Base-by-base conservation (phyloP, 441 rosid genomes). In the Gossypium davidsonii region DNA sequence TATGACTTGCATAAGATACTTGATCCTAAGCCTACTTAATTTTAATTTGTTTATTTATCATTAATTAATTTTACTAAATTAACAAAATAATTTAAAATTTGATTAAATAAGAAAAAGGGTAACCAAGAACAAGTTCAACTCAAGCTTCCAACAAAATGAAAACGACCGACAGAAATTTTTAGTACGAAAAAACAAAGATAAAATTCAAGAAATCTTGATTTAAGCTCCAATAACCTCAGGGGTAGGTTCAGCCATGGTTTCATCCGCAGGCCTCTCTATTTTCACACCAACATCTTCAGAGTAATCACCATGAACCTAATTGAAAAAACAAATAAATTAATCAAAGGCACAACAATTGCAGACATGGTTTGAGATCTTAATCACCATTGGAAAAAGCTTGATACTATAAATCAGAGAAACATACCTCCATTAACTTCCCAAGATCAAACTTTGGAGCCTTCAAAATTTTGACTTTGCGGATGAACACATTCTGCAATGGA, bases 301-400 rank as follows among this genome's bases (percentile, higher is more conserved):
- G 74, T 85, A 85, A 80, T 93, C 98, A 3, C 98, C 97, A 52
- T 93, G 97, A 52, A 93, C 98, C 97, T 92, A 11, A 20, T 25
- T 21, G 1, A 34, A 1, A 1, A 14, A 25, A 25, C 6, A 25
- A n/a, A 6, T 18, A 25, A 58, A 58, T 12, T 58, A 25, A 58
- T 58, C 4, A 25, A 17, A 52, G 9, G 37, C 17, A 25, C 62
- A 58, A 49, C 6, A 4, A 4, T 31, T 55, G 26, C 9, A 34
- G 48, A 37, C n/a, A 2, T 5, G n/a, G 10, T 3, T 63, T 52
- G 23, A 17, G 3, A 52, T 17, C 57, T 17, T 17, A 17, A 52
- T 52, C 48, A 42, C 9, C 14, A 20, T 28, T 1, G 14, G 52
- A 4, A 57, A 42, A 39, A 3, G 31, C 31, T 3, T 28, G 20